A percentile compares a stretch with the other conserved stretches of the same genome.
phyloP scores from a whole-genome alignment of 371 early-diverging fungal species.

The Nosema muscidifuracis region DNA sequence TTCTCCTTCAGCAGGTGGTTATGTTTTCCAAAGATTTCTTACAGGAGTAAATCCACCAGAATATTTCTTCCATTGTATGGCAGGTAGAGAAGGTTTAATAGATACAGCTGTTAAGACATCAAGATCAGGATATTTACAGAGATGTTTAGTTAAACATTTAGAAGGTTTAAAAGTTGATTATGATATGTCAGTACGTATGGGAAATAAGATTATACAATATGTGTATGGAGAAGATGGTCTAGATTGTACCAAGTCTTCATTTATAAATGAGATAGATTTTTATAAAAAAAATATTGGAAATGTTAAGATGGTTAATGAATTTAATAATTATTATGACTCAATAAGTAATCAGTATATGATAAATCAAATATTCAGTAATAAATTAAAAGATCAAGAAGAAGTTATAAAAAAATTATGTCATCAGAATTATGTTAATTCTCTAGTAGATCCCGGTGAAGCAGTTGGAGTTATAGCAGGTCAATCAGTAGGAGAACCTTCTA shows the following conservation, averaged over 20 bases:
- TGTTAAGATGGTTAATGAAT: not conserved
- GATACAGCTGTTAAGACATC: conserved; percentile 99
- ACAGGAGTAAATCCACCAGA: conserved; percentile 90
- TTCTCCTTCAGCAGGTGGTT: conserved; percentile 89
- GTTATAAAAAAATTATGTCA: conserved; percentile 15
- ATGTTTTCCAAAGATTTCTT: conserved; percentile 93
- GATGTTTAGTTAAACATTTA: conserved; percentile 97
- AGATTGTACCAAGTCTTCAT: conserved; percentile 77
- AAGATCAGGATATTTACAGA: conserved; percentile 95
- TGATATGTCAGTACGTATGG: conserved; percentile 86
- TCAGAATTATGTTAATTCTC: conserved; percentile 29
- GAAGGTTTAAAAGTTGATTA: conserved; percentile 89
- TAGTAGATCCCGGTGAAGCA: conserved; percentile 91
- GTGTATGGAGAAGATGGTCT: conserved; percentile 97
- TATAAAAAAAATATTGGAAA: conserved; percentile 66
- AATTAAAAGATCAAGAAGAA: conserved; percentile 3
- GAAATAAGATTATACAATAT: conserved; percentile 89
- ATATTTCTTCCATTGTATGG: conserved; percentile 84
- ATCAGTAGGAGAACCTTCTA: conserved; percentile 97
- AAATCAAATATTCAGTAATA: not conserved
- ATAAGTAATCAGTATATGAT: not conserved
- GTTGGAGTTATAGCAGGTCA: conserved; percentile 97
- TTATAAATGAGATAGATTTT: conserved; percentile 72
- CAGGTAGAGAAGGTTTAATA: conserved; percentile 98
- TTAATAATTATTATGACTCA: not conserved